Conservation (phyloP, 208 protist species). For the Leishmania braziliensis region DNA sequence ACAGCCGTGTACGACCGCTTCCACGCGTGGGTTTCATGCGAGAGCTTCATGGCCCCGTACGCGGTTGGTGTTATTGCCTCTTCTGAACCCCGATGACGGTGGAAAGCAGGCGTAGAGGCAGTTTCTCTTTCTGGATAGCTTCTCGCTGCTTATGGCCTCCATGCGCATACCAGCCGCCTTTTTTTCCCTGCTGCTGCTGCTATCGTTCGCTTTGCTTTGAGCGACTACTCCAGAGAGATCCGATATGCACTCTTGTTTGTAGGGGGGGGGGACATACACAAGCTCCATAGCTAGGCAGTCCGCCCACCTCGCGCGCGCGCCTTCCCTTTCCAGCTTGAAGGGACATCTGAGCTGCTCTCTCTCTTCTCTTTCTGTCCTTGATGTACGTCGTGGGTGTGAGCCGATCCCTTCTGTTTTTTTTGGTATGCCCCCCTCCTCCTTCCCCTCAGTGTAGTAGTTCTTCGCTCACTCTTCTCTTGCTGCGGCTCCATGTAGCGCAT, state of each 20-base stretch:
- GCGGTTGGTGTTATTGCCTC: conserved; percentile 42
- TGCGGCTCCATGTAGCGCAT: too few species aligned
- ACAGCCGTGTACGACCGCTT: conserved; percentile 70
- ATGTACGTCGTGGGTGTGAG: too few species aligned
- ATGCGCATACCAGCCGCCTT: too few species aligned
- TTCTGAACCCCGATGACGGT: conserved; percentile 2
- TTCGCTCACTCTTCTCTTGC: too few species aligned
- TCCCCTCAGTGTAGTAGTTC: too few species aligned
- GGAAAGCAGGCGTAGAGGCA: background rate
- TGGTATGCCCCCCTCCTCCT: too few species aligned
- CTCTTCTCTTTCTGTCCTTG: too few species aligned
- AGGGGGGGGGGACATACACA: background rate
- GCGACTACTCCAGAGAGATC: background rate
- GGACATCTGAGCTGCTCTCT: background rate
- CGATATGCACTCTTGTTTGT: background rate
- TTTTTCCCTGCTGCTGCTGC: background rate
- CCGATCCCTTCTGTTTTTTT: too few species aligned
- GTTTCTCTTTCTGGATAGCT: conserved; percentile 8
- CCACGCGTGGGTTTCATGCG: conserved; percentile 73
- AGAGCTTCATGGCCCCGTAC: conserved; percentile 62
- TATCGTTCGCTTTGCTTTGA: background rate
- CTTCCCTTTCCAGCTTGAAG: background rate
- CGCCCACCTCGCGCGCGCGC: background rate
- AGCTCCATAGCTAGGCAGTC: background rate
- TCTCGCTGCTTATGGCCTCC: too few species aligned